Evolutionary conservation across 495 filamentous ascomycete species (phyloP), one percentile per base, ranked within the genome.

Genomic region (Daldinia concentrica): DNA sequence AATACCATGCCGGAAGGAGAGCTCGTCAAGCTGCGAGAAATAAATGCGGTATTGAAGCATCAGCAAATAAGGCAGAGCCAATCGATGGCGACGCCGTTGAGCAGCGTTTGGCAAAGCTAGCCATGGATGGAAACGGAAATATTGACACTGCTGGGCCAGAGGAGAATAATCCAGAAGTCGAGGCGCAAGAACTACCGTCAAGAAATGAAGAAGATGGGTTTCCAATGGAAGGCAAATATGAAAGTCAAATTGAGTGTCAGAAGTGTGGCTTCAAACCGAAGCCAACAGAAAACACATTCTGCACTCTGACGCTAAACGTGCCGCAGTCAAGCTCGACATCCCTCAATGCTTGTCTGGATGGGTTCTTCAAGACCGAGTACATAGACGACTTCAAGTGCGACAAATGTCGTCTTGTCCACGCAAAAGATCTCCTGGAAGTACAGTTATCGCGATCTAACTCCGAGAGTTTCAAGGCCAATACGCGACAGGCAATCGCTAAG

Each of bases 311-410:
- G 6, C 82, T 99, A 43, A 93, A 94, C 68, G 96, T 99, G 3
- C 95, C 95, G 0, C 93, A 93, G 76, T 79, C 83, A 41, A 82
- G 78, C 19, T 79, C 84, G 7, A 85, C 83, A 14, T 83, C 81
- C 12, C 73, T 88, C 26, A 84, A 78, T 55, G 73, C 80, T 4
- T 98, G 96, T 76, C 94, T 98, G 64, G 95, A 99, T 78, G 91
- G 91, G 17, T 88, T 98, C 78, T 89, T 99, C 68, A 98, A 97
- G 77, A 93, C 90, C 0, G 95, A 99, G 74, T 90, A 92, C 75
- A 97, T 99, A 58, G 96, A 99, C 58, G 95, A 97, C 76, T 99
- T 95, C 81, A 91, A 91, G 54, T 99, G 95, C 78, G 95, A 98
- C 65, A 91, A 89, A 73, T 99, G 95, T 66, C 91, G 92, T 11